Evolutionary conservation across 176 grass and related monocot species (phyloP), one percentile per base, ranked within the genome.

Genomic region (Miscanthus lutarioriparius): DNA sequence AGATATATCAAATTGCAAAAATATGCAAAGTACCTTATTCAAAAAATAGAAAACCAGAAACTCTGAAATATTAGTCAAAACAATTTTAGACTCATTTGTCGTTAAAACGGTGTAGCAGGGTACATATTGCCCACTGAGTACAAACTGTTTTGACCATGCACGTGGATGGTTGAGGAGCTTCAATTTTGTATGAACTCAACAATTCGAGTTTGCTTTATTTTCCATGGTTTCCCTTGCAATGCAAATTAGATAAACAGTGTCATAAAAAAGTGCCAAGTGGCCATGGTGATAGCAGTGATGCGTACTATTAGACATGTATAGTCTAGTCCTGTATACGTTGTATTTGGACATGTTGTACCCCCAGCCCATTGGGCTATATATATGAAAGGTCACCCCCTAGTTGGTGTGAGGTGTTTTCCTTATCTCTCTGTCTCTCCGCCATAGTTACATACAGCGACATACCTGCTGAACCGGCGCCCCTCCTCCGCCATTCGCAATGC

Each of bases 171-270:
- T 20, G 28, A 86, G 76, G 30, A 30, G 26, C 44, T 67, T 67
- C 35, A 43, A 54, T 71, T 87, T 86, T 27, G 5, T 63, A 67
- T 43, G 27, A 65, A 67, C 23, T 73, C 56, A 53, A 81, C 47
- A 72, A 45, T 59, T 74, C 11, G 1, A 32, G 8, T 66, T 43
- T 72, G 37, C 8, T 59, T 64, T 77, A 40, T 78, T 87, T 26
- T 40, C 39, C 51, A 69, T 63, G 22, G 28, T 37, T 84, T 23
- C 74, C 40, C 15, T 67, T 88, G 68, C 78, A 84, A 44, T 68
- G 37, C 47, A 80, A 27, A 85, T 9, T 32, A 62, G 51, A 63
- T 74, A 75, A 79, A 49, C 5, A 75, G 3, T 7, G 39, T 59
- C 15, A 17, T 67, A 80, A 25, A 64, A 70, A 79, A 56, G 15